phyloP scores from a whole-genome alignment of 148 eudicot genomes.

The Chenopodium berlandieri region DNA sequence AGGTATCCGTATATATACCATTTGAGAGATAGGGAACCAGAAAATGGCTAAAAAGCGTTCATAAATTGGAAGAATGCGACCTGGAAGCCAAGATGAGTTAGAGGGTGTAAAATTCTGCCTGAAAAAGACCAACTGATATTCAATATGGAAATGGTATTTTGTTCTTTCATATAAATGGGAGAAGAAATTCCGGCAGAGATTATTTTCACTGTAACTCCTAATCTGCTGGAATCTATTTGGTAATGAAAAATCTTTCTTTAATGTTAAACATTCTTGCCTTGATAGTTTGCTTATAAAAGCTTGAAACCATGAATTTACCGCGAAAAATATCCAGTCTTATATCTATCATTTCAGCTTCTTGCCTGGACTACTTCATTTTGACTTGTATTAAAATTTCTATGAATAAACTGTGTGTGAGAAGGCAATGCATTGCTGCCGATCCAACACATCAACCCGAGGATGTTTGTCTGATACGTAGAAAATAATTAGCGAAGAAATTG shows the following conservation, averaged over 20 bases:
- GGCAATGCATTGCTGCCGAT: too few species aligned
- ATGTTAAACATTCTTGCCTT: neutral
- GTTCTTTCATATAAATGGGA: neutral
- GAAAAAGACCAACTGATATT: constrained; percentile 5
- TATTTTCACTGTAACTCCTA: constrained; percentile 18
- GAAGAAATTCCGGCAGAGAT: constrained; percentile 13
- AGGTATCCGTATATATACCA: constrained; percentile 30
- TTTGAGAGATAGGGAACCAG: constrained; percentile 23
- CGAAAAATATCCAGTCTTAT: too few species aligned
- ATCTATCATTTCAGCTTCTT: too few species aligned
- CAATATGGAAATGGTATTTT: constrained; percentile 17
- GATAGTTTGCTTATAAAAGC: neutral
- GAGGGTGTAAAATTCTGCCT: constrained; percentile 27
- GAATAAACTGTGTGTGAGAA: too few species aligned
- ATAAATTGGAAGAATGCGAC: constrained; percentile 14
- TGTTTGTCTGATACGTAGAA: too few species aligned
- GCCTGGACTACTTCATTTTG: too few species aligned
- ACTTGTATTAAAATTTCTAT: too few species aligned
- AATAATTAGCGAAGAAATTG: too few species aligned
- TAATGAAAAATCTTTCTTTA: constrained; percentile 1
- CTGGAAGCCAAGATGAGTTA: constrained; percentile 15
- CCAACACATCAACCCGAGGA: too few species aligned
- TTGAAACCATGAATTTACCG: neutral
- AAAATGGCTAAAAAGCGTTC: neutral
- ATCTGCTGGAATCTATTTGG: constrained; percentile 19